Base-by-base conservation (phyloP, 352 stramenopile genomes). In the Saprolegnia parasitica region DNA sequence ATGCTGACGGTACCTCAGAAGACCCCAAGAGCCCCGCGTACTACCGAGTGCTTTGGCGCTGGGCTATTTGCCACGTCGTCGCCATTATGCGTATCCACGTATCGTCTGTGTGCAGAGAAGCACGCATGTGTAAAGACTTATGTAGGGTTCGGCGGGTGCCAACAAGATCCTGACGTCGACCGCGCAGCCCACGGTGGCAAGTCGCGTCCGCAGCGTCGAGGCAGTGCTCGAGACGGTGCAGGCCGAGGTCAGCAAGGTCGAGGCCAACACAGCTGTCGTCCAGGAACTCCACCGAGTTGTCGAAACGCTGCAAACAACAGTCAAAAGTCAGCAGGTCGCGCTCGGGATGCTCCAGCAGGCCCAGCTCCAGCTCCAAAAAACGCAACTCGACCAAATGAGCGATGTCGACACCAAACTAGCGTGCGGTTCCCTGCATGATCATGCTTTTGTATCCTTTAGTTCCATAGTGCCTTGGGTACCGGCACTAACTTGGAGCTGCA, bases 21-120 rank as follows among this genome's bases (percentile, higher is more conserved):
- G 29, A 35, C 29, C 29, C 29, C 29, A 35, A 35, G 5, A 35
- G 5, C 29, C 29, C 29, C 2, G 29, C 29, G 29, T 35, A 65
- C 11, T 65, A 65, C 56, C 29, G 24, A 9, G 46, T 50, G 32
- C 49, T 65, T 32, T 65, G 56, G 56, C 56, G 49, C n/a, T 65
- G 56, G 56, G 26, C 56, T 4, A 35, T 35, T 18, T 65, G 32
- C 6, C 46, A 65, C 18, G 24, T 65, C 56, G 18, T 50, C 32
- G 56, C 39, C 9, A 32, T 65, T 4, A 50, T 15, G 20, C 56
- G 56, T 37, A 65, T 65, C 11, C 56, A 65, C 23, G 56, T 65
- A 65, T 16, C 4, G 5, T 16, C 18, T 46, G 1, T 21, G 26
- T 45, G 10, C 1, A n/a, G 24, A 62, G 15, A 46, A 18, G 8